These are phyloP conservation scores for Sisymbrium altissimum DNA, from an alignment of 345 rosid species.

Conservation along the genomic window DNA sequence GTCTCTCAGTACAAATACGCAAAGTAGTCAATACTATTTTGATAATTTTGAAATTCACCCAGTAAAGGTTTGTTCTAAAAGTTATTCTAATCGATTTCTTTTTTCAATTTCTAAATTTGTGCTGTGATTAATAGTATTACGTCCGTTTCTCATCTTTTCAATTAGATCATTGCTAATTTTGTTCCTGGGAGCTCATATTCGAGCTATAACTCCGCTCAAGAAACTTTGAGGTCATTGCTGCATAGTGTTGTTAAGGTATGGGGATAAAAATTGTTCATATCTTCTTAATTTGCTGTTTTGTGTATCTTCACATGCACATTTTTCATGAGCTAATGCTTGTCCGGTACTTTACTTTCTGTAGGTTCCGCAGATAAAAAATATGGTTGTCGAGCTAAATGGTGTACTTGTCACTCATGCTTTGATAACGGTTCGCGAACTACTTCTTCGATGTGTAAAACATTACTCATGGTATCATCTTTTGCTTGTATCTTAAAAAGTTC, in stretches of 20 bases:
- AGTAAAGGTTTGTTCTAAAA: slow-evolving; percentile 58
- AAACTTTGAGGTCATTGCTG: slow-evolving; percentile 78
- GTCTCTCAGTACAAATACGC: slow-evolving; percentile 67
- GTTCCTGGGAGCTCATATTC: slow-evolving; percentile 81
- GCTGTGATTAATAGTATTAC: slow-evolving; percentile 16
- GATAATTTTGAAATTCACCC: slow-evolving; percentile 97
- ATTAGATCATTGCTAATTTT: slow-evolving; percentile 74
- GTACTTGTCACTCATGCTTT: slow-evolving; percentile 87
- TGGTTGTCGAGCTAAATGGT: slow-evolving; percentile 93
- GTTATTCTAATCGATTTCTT: slow-evolving; percentile 3
- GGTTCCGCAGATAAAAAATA: slow-evolving; percentile 81
- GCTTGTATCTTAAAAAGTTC: background rate
- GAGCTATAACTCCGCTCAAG: slow-evolving; percentile 90
- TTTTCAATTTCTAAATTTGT: background rate
- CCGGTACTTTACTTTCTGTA: slow-evolving; percentile 38
- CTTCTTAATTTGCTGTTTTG: slow-evolving; percentile 18
- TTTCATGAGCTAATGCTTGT: slow-evolving; percentile 9
- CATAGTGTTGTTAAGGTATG: slow-evolving; percentile 91
- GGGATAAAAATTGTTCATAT: slow-evolving; percentile 12
- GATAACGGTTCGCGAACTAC: slow-evolving; percentile 73
- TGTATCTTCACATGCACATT: slow-evolving; percentile 12
- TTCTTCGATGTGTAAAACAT: slow-evolving; percentile 74
- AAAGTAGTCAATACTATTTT: slow-evolving; percentile 76
- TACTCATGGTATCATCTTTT: slow-evolving; percentile 68
- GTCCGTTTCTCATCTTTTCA: slow-evolving; percentile 17